Base-by-base conservation (phyloP, 148 eudicot genomes). In the Linanthus parryae region DNA sequence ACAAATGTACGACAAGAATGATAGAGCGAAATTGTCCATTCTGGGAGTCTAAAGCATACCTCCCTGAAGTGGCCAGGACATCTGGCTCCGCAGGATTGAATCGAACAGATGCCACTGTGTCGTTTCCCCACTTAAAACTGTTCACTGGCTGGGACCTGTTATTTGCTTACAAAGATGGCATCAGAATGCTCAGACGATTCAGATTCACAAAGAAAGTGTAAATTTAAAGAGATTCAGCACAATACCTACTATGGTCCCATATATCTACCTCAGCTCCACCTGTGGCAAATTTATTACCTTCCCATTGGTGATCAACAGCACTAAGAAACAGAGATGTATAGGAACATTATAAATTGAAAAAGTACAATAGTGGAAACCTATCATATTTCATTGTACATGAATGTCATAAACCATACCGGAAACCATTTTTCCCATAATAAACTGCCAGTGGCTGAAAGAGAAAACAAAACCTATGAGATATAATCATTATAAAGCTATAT, bases 251-350 rank as follows among this genome's bases (percentile, higher is more conserved):
- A 59, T 84, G 94, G 71, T 92, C 84, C 98, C 98, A 92, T 62
- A 92, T 78, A 63, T 87, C 96, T 33, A 92, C 78, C 72, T 80
- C 96, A 62, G 98, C 94, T 62, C 98, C 98, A 45, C 87, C 96
- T 5, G 98, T 92, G 37, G 98, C 98, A 82, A 92, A 92, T 41
- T 79, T 77, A 48, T 75, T 63, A 56, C 96, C 88, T 44, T 77
- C 76, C 89, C 83, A 81, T 59, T 92, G 94, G 71, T 92, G 98
- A 76, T 92, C 98, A 71, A 82, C 85, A 59, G 77, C 87, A 83
- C 96, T 92, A 39, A 18, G n/a, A 39, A 14, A 36, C 20, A 41
- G 14, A 26, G 24, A 40, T 36, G 54, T 12, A 29, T 31, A 57
- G 24, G 12, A 18, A 15, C 11, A 44, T 45, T 57, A 16, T 44